Base-by-base conservation (phyloP, 805 yeast genomes). In the Huiozyma sinensis region DNA sequence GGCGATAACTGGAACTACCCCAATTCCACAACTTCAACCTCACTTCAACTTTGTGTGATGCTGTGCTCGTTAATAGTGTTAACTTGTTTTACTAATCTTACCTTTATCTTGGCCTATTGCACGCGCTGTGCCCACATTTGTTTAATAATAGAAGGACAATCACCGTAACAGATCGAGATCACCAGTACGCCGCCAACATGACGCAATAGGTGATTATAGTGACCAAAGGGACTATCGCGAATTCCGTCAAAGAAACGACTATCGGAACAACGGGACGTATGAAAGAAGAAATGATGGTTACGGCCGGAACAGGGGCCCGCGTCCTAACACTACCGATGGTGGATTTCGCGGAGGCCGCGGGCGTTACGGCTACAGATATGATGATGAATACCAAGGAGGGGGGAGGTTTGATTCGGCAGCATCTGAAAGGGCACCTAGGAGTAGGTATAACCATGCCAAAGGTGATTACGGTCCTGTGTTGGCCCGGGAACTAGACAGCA, bases 401-500 rank as follows among this genome's bases (percentile, higher is more conserved):
- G 24, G 24, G 2, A 17, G 24, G 24, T 17, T 17, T 17, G 24
- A 17, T 17, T 17, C 24, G n/a, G 33, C 11, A 31, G 33, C 11
- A 9, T 31, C 43, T 30, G 54, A 50, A n/a, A 47, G 53, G 28
- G 41, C 54, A 9, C 41, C 54, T 17, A 51, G 59, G 12, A 29
- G 36, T 4, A 41, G 44, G 8, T 36, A 33, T 30, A 35, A 33
- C 5, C 38, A 38, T 30, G 24, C 33, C n/a, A 55, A 47, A 40
- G 58, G 55, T n/a, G 61, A 53, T 41, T 52, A 47, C 36, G 60
- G 57, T 27, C 57, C 60, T 27, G 47, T 47, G 13, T 38, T 55
- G 30, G 54, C 54, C 5, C 48, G 51, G 38, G 57, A 53, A 36
- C 44, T 52, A 29, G 56, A 56, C 39, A 51, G 55, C 43, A 47